Evolutionary conservation across 2,329 filamentous ascomycete genomes (phyloP).

Genomic region (Venturiaceae sp.): DNA sequence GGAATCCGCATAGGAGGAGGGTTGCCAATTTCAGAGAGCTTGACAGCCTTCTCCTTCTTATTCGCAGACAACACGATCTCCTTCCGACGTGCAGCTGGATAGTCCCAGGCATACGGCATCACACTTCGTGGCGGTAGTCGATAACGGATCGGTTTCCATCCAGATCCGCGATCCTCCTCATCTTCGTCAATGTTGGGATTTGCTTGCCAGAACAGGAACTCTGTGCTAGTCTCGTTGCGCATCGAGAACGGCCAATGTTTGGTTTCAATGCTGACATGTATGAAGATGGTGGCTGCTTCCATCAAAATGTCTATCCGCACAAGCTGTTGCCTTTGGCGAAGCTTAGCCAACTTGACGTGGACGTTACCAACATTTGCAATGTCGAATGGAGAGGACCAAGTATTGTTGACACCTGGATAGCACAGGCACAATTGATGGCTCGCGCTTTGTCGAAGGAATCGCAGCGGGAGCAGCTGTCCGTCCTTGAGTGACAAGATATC

Average conservation of each 20-base stretch:
- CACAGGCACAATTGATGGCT: slow-evolving; percentile 88
- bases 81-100: slow-evolving; percentile 92
- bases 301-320: slow-evolving; percentile 82
- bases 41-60: slow-evolving; percentile 80
- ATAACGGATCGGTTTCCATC: slow-evolving; percentile 89
- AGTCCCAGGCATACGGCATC: slow-evolving; percentile 99
- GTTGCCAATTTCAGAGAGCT: slow-evolving; percentile 92
- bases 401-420: slow-evolving; percentile 89
- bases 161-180: slow-evolving; percentile 68
- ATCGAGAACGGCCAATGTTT: slow-evolving; percentile 99
- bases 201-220: slow-evolving; percentile 94
- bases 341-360: slow-evolving; percentile 87
- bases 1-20: slow-evolving; percentile 88
- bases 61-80: slow-evolving; percentile 77
- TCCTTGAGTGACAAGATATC: slow-evolving; percentile 68
- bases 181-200: slow-evolving; percentile 91
- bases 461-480: slow-evolving; percentile 73
- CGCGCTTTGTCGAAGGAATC: slow-evolving; percentile 75
- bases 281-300: slow-evolving; percentile 87
- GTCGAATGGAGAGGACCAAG: slow-evolving; percentile 96
- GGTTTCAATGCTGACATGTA: slow-evolving; percentile 80
- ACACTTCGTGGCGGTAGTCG: slow-evolving; percentile 88
- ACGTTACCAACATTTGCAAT: slow-evolving; percentile 90
- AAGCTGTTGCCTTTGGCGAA: slow-evolving; percentile 79
- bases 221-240: slow-evolving; percentile 93